A percentile compares a stretch with the other conserved stretches of the same genome.
phyloP scores from a whole-genome alignment of 768 basidiomycete genomes.

The Lentinus tigrinus region DNA sequence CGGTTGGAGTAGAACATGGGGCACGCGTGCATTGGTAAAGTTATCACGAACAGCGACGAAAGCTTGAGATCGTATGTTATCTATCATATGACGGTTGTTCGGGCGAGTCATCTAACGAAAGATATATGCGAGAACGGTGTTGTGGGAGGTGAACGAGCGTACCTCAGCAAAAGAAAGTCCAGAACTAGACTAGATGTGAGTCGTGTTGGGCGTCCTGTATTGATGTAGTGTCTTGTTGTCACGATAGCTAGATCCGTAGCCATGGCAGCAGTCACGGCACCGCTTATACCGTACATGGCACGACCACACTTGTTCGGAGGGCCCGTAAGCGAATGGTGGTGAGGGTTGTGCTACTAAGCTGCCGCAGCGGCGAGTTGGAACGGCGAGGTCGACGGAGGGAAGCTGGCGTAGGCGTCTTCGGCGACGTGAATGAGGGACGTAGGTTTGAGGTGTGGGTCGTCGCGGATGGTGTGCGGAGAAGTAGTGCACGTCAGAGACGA shows the following conservation, averaged over 20 bases:
- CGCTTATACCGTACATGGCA: slow-evolving; percentile 6
- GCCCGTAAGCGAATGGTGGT: background rate
- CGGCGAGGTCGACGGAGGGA: slow-evolving; percentile 22
- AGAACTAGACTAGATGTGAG: too few relatives aligned
- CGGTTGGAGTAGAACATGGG: too few relatives aligned
- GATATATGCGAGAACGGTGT: too few relatives aligned
- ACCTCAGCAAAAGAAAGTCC: too few relatives aligned
- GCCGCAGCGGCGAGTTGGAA: slow-evolving; percentile 10
- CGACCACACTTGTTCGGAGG: slow-evolving; percentile 2
- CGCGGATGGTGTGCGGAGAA: slow-evolving; percentile 1
- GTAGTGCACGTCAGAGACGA: slow-evolving; percentile 21
- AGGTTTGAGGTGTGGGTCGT: slow-evolving; percentile 4
- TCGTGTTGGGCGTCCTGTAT: too few relatives aligned
- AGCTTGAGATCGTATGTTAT: too few relatives aligned
- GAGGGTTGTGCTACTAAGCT: slow-evolving; percentile 7
- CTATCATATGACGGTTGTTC: too few relatives aligned
- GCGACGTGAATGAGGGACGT: slow-evolving; percentile 23
- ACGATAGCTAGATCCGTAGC: slow-evolving; percentile 13
- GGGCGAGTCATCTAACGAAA: too few relatives aligned
- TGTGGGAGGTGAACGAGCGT: too few relatives aligned
- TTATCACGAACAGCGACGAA: too few relatives aligned
- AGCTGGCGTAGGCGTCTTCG: slow-evolving; percentile 29
- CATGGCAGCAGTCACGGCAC: background rate
- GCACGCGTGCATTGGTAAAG: too few relatives aligned
- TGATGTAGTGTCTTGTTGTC: slow-evolving; percentile 6